Evolutionary conservation across 305 asterid species (phyloP).

Genomic region (Solanum hybrid): DNA sequence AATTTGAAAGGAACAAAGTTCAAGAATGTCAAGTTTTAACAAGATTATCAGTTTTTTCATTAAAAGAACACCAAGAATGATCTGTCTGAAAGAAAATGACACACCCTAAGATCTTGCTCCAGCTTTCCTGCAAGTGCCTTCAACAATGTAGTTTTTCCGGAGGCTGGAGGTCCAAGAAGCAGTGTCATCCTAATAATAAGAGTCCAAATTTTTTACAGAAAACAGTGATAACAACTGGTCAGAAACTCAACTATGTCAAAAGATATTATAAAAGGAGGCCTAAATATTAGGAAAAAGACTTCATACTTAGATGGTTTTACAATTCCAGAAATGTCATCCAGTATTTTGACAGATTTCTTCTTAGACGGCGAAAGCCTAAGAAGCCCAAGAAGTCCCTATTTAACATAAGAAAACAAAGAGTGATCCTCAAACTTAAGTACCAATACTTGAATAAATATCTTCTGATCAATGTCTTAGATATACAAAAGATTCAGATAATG

Average conservation of each 20-base stretch:
- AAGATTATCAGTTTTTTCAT: not conserved
- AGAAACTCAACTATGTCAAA: not conserved
- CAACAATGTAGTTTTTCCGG: conserved; percentile 34
- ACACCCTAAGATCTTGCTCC: conserved; percentile 32
- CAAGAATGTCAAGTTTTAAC: not conserved
- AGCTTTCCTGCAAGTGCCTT: conserved; percentile 38
- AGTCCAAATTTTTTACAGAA: not conserved
- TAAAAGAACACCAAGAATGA: not conserved
- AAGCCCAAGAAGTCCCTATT: conserved; percentile 31
- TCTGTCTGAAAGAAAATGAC: not conserved
- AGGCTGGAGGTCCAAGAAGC: conserved; percentile 44
- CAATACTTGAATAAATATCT: not conserved
- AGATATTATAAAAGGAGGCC: not conserved
- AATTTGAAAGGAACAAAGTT: not conserved
- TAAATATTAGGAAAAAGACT: not conserved
- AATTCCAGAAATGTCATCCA: conserved; percentile 32
- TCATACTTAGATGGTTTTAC: conserved; percentile 36
- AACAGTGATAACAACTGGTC: not conserved
- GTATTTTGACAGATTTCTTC: conserved; percentile 31
- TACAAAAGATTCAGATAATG: not conserved
- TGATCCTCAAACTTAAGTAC: not conserved
- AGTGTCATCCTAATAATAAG: conserved; percentile 29
- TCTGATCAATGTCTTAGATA: not conserved
- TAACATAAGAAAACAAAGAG: not conserved
- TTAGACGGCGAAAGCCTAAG: conserved; percentile 30